A percentile compares a stretch with the other conserved stretches of the same genome.
These are phyloP conservation scores for Logfia minima DNA, from an alignment of 129 eudicot genomes.

Conservation along the genomic window DNA sequence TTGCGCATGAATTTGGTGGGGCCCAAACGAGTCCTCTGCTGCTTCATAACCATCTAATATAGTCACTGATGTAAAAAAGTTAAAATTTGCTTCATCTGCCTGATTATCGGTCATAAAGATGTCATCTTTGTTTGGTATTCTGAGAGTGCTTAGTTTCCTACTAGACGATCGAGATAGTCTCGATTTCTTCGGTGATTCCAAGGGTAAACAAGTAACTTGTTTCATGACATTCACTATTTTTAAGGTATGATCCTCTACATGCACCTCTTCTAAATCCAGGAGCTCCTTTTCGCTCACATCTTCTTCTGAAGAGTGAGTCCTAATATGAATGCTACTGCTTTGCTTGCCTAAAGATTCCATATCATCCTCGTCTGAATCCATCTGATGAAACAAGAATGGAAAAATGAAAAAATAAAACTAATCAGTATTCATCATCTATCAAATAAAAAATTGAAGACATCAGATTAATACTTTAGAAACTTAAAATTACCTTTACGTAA, in stretches of 20 bases:
- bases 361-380: constrained; percentile 81
- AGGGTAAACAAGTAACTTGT: constrained; percentile 22
- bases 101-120: constrained; percentile 30
- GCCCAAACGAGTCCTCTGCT: constrained; percentile 39
- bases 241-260: constrained; percentile 29
- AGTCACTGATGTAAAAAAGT: constrained; percentile 11
- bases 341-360: constrained; percentile 48
- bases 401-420: neutral
- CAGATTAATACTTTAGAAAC: neutral
- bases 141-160: constrained; percentile 42
- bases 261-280: constrained; percentile 37
- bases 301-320: constrained; percentile 77
- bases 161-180: constrained; percentile 39
- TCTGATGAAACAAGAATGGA: constrained; percentile 38
- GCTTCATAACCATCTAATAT: constrained; percentile 48
- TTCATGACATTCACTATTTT: constrained; percentile 17
- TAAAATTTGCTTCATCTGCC: constrained; percentile 5
- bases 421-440: constrained; percentile 22
- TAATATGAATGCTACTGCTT: constrained; percentile 37
- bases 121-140: constrained; percentile 58
- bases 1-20: constrained; percentile 27
- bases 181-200: constrained; percentile 30
- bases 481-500: constrained; percentile 60
- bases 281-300: constrained; percentile 49
- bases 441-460: neutral